A percentile compares a stretch with the other conserved stretches of the same genome.
These are phyloP conservation scores for Paecilomyces dactylethromorphus DNA, from an alignment of 2,329 filamentous ascomycete species.

Conservation along the genomic window DNA sequence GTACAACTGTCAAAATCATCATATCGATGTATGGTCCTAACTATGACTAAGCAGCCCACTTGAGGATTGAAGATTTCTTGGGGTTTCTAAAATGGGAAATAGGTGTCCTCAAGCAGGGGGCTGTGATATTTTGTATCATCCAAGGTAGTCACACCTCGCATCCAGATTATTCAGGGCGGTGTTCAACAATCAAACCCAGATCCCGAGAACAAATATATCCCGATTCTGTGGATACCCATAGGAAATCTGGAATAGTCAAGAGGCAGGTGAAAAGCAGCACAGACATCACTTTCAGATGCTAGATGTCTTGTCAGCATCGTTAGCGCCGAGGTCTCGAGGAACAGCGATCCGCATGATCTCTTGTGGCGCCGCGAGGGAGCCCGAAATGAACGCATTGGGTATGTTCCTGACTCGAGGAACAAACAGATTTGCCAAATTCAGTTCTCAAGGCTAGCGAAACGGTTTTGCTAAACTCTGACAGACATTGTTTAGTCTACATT, in stretches of 20 bases:
- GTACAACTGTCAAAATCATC: neutral
- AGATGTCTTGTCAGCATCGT: neutral
- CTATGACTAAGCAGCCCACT: neutral
- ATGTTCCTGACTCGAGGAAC: too few relatives aligned
- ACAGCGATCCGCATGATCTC: neutral
- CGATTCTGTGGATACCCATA: neutral
- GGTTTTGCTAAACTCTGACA: too few relatives aligned
- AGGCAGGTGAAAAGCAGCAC: neutral
- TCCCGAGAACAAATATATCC: neutral
- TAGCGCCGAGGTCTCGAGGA: neutral
- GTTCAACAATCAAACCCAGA: too few relatives aligned
- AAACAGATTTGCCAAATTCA: too few relatives aligned
- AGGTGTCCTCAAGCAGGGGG: neutral
- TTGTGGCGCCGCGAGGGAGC: neutral
- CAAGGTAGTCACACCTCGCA: too few relatives aligned
- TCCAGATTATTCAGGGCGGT: neutral
- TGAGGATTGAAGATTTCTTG: neutral
- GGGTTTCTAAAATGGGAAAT: neutral
- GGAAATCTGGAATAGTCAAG: neutral
- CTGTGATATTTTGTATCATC: too few relatives aligned
- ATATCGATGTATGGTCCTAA: neutral
- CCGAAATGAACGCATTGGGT: neutral
- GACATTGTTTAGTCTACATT: too few relatives aligned
- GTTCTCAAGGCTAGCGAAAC: too few relatives aligned
- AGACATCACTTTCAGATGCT: neutral